Evolutionary conservation across 495 filamentous ascomycete genomes (phyloP), one percentile per base, ranked within the genome.

Genomic region (Cryomyces minteri): DNA sequence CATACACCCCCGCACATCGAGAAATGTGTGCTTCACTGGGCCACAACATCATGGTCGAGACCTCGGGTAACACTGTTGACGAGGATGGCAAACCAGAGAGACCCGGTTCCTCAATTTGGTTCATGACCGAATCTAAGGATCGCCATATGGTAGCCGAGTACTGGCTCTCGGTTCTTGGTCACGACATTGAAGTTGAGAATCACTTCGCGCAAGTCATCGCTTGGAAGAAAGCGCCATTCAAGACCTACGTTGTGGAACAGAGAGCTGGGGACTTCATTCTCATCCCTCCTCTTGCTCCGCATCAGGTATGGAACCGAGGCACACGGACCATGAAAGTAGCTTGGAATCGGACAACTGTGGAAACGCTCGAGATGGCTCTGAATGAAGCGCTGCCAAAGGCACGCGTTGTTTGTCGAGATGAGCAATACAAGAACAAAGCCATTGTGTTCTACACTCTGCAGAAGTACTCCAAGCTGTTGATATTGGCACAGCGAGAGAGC

Each of bases 301-400:
- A 98, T 55, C 90, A 98, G 55, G 90, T 98, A 25, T 98, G 90
- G 90, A 98, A 98, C 55, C 76, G 90, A 41, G 90, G 90, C 6
- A 93, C 86, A 8, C 68, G 85, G 36, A 98, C 88, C 0, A 82
- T 94, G 72, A 98, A 98, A 59, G 85, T 88, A 25, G 90, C 90
- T 5, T 98, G 90, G 90, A 98, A 98, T 60, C 69, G 90, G n/a
- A 94, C 82, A 0, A 96, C 88, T 0, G 83, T 82, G 4, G 84
- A 95, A 49, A 94, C 90, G 0, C 66, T 98, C 0, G 77, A 85
- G 43, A 64, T 90, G 62, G 88, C 88, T 0, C 61, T 98, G 28
- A 69, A 74, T 43, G 88, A 94, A 63, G 84, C 88, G 0, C 66
- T 98, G 4, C 85, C 85, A 1, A 81, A 84, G 47, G 83, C 88